phyloP scores from a whole-genome alignment of 495 filamentous ascomycete species.

The Bombardia bombarda region DNA sequence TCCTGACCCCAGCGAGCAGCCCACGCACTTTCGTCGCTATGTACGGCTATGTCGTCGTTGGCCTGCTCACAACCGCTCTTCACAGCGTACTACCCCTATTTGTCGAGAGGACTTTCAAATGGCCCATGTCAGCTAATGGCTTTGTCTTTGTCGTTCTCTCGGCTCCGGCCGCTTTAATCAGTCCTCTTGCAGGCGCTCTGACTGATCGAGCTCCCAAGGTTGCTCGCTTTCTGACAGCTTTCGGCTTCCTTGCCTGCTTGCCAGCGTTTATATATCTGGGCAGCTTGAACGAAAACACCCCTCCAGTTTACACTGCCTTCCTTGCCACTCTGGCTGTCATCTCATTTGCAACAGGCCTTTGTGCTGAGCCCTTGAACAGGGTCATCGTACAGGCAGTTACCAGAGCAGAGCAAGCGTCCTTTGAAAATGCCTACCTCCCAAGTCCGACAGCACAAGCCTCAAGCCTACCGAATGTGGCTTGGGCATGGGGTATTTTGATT shows the following conservation, averaged over 20 bases:
- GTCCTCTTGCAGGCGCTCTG: constrained; percentile 11
- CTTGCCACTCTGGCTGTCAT: constrained; percentile 11
- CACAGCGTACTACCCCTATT: constrained; percentile 19
- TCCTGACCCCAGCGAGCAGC: background rate
- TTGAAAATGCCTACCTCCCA: background rate
- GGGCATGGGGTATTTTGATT: constrained; percentile 20
- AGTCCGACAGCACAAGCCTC: constrained; percentile 9
- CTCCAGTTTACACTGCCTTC: constrained; percentile 1
- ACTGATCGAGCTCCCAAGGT: constrained; percentile 9
- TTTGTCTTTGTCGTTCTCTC: constrained; percentile 16
- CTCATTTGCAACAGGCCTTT: constrained; percentile 17
- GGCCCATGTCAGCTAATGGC: constrained; percentile 11
- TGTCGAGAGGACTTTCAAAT: constrained; percentile 11
- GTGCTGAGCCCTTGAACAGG: constrained; percentile 15
- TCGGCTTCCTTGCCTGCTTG: constrained; percentile 16
- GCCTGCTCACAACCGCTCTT: constrained; percentile 15
- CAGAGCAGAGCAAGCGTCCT: background rate
- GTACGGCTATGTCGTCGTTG: constrained; percentile 17
- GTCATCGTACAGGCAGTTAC: constrained; percentile 8
- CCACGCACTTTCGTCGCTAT: constrained; percentile 14
- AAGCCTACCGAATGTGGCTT: constrained; percentile 13
- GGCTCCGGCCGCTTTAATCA: constrained; percentile 14
- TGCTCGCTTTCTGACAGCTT: constrained; percentile 10
- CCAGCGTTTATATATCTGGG: constrained; percentile 15
- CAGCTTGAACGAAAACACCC: background rate